phyloP scores from a whole-genome alignment of 139 green algal species.

The Astrephomene gubernaculifera region DNA sequence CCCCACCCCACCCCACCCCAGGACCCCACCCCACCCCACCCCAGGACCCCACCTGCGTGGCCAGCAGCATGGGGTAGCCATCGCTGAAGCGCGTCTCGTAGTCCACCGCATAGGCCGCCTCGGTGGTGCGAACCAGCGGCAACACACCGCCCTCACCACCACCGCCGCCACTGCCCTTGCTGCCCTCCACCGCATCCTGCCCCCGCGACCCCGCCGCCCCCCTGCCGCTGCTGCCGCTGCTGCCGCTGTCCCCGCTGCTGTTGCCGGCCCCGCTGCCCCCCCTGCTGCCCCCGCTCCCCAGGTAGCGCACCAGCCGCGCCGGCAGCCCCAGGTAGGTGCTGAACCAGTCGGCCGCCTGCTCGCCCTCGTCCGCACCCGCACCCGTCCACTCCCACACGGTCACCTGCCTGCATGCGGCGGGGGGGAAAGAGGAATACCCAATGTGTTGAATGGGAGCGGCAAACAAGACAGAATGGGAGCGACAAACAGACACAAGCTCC shows the following conservation, averaged over 20 bases:
- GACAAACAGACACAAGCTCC: no score
- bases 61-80: conserved; percentile 75
- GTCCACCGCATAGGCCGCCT: conserved; percentile 55
- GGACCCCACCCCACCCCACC: conserved; percentile 22
- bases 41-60: conserved; percentile 49
- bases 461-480: no score
- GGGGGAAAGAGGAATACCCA: no score
- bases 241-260: not conserved
- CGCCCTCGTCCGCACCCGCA: conserved; percentile 67
- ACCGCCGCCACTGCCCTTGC: not conserved
- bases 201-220: no score
- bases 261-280: not conserved
- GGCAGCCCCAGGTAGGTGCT: conserved; percentile 68
- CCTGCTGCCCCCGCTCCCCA: conserved; percentile 6
- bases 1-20: no score
- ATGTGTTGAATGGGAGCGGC: no score
- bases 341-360: conserved; percentile 76
- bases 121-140: conserved; percentile 23
- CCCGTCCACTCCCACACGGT: conserved; percentile 84
- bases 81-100: conserved; percentile 73
- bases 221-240: conserved; percentile 2
- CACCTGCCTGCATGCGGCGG: conserved; percentile 55
- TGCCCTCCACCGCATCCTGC: not conserved
- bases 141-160: not conserved
- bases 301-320: conserved; percentile 71